phyloP scores from a whole-genome alignment of 2,329 filamentous ascomycete genomes.

The Neofusicoccum umdonicola region DNA sequence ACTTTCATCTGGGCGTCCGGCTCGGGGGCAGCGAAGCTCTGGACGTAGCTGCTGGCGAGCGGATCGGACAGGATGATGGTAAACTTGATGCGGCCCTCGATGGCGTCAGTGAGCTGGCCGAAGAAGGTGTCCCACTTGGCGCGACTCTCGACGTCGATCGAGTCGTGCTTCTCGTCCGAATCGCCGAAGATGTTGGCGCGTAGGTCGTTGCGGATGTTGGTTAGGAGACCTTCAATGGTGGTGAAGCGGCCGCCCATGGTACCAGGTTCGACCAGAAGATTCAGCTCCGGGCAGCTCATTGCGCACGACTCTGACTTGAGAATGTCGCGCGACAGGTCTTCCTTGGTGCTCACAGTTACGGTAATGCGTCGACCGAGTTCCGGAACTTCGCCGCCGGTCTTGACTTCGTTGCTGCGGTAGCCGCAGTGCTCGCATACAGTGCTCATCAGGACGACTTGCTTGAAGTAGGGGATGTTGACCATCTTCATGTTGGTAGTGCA shows the following conservation, averaged over 20 bases:
- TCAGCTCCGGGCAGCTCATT: constrained; percentile 81
- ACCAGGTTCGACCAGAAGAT: constrained; percentile 83
- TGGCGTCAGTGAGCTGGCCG: constrained; percentile 68
- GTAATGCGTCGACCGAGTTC: constrained; percentile 81
- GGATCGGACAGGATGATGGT: constrained; percentile 83
- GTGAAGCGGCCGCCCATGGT: constrained; percentile 96
- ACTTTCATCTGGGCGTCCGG: constrained; percentile 79
- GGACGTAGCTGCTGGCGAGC: constrained; percentile 88
- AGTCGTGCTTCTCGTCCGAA: constrained; percentile 62
- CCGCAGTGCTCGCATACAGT: constrained; percentile 90
- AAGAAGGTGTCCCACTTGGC: constrained; percentile 82
- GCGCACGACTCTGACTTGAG: constrained; percentile 94
- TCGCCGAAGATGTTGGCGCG: constrained; percentile 73
- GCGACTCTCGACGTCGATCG: constrained; percentile 64
- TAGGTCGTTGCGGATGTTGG: constrained; percentile 87
- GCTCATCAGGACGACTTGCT: constrained; percentile 93
- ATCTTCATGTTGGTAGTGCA: constrained; percentile 98
- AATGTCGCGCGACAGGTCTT: constrained; percentile 86
- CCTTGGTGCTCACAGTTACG: constrained; percentile 64
- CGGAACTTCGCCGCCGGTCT: constrained; percentile 91
- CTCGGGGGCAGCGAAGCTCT: constrained; percentile 75
- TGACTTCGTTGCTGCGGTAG: constrained; percentile 94
- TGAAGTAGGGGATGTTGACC: constrained; percentile 97
- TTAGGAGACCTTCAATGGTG: constrained; percentile 89
- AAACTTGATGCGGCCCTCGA: constrained; percentile 76